Conservation (phyloP, 176 grass and related monocot species). For the Zoysia pacifica region DNA sequence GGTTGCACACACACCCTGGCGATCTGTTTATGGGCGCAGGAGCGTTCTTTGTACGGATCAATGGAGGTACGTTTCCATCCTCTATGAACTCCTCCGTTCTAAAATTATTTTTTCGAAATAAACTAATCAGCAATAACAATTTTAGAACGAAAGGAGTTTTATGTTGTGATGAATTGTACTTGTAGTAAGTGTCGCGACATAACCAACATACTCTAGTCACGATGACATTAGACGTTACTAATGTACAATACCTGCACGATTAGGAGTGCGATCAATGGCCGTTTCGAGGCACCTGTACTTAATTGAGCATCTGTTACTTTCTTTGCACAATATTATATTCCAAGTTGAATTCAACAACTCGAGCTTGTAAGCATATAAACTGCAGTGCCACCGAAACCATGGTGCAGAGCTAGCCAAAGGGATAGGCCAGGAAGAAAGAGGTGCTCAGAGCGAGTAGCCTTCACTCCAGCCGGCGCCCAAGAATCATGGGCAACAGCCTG, state of each 20-base stretch:
- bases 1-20: slow-evolving; percentile 34
- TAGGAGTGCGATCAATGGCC: neutral
- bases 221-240: slow-evolving; percentile 20
- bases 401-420: slow-evolving; percentile 37
- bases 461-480: neutral
- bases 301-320: neutral
- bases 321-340: slow-evolving; percentile 13
- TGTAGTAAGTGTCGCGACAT: slow-evolving; percentile 1
- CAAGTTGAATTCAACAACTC: slow-evolving; percentile 10
- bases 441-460: slow-evolving; percentile 14
- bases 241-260: neutral
- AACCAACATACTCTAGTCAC: slow-evolving; percentile 49
- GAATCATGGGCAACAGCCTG: slow-evolving; percentile 83
- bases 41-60: slow-evolving; percentile 34
- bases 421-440: neutral
- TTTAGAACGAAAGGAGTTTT: neutral
- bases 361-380: slow-evolving; percentile 35
- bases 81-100: neutral
- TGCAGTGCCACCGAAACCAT: slow-evolving; percentile 19
- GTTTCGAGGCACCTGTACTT: slow-evolving; percentile 3
- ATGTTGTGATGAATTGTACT: neutral
- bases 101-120: too few relatives aligned
- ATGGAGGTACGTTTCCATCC: slow-evolving; percentile 10
- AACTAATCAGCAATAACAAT: too few relatives aligned
- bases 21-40: slow-evolving; percentile 26